Conservation (phyloP, 2,329 filamentous ascomycete species). For the Aureobasidium sp. region DNA sequence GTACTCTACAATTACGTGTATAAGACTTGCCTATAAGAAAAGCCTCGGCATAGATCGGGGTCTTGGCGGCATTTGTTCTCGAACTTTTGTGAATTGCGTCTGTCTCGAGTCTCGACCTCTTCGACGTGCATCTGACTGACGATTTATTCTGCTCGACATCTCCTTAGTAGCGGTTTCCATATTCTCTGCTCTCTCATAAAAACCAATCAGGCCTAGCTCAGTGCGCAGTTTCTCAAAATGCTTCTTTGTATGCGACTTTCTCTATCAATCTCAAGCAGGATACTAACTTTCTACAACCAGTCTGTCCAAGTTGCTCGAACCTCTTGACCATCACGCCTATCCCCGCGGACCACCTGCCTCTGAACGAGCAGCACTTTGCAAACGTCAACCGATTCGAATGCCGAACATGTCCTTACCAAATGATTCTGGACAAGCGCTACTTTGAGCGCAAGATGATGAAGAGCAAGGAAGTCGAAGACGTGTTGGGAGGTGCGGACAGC, state of each 20-base stretch:
- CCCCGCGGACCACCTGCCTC: constrained; percentile 30
- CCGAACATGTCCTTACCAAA: constrained; percentile 90
- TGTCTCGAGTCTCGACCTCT: background rate
- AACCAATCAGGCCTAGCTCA: too few species aligned
- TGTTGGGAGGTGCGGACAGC: constrained; percentile 79
- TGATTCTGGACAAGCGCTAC: constrained; percentile 69
- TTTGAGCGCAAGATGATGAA: constrained; percentile 76
- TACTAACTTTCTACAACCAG: constrained; percentile 33
- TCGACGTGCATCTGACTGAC: too few species aligned
- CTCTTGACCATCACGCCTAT: constrained; percentile 64
- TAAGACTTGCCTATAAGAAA: background rate
- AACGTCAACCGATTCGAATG: constrained; percentile 81
- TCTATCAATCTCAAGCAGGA: background rate
- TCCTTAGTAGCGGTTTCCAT: background rate
- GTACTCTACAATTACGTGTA: background rate
- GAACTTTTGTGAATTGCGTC: background rate
- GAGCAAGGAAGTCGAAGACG: constrained; percentile 80
- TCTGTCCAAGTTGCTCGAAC: constrained; percentile 80
- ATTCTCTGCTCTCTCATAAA: background rate
- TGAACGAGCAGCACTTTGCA: constrained; percentile 32
- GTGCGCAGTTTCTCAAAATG: constrained; percentile 39
- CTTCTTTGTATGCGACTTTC: constrained; percentile 53
- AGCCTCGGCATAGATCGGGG: background rate
- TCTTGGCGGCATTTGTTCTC: background rate
- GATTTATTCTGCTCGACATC: background rate